Base-by-base conservation (phyloP, 2,329 filamentous ascomycete genomes). In the Cladosporium phlei region DNA sequence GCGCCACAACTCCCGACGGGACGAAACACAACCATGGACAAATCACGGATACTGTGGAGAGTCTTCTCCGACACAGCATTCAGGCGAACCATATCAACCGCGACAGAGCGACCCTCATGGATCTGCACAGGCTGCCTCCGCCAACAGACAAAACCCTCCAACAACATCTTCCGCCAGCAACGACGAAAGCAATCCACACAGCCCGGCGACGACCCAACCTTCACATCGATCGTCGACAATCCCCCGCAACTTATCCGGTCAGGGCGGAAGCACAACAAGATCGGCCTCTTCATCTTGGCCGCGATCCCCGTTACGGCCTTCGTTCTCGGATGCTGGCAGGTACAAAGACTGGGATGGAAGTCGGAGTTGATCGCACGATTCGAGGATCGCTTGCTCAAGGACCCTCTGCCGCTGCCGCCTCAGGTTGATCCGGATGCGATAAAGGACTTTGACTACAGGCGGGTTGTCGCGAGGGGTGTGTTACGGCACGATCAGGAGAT, bases 291-390 rank as follows among this genome's bases (percentile, higher is more conserved):
- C 24, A 35, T 63, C 48, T 52, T 65, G 40, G 34, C 57, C 75
- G 87, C 88, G 43, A 97, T 98, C 59, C 93, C 93, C 38, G 69
- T 95, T 50, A 96, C 90, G 1, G 88, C 93, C 9, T 95, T 98
- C 67, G 73, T 76, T 46, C 82, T 98, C 12, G 93, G 93, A 22
- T 88, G 88, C 53, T 98, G 93, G 93, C 93, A 98, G 66, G 86
- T 98, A 45, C 82, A 95, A 66, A 85, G 93, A 9, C 79, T 98
- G 1, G 81, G 83, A 49, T 95, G 91, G 90, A 98, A 98, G 67
- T 89, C 88, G 3, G 86, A 95, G 35, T 76, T 98, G 10, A 83
- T 98, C 51, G 88, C 91, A 50, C 88, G 85, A 57, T 88, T 87
- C 67, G 93, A 97, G 70, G 90, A 98, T 72, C 86, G 91, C 4